phyloP scores from a whole-genome alignment of 2,329 filamentous ascomycete genomes.

The Fusarium oligoseptatum region DNA sequence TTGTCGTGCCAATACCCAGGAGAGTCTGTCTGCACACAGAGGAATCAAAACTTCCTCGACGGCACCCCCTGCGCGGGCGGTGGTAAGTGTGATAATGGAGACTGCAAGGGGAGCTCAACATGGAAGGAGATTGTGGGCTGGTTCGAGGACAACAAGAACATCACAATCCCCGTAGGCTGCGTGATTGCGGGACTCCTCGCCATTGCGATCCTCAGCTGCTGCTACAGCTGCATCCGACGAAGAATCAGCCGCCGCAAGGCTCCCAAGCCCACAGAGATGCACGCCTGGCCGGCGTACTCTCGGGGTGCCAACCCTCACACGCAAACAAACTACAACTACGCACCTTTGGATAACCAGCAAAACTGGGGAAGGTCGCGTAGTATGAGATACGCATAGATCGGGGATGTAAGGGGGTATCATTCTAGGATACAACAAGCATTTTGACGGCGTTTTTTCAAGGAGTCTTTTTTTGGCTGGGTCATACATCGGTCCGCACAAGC shows the following conservation, averaged over 20 bases:
- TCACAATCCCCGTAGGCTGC: conserved; percentile 84
- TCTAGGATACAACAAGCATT: conserved; percentile 31
- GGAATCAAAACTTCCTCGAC: conserved; percentile 94
- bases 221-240: conserved; percentile 61
- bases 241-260: conserved; percentile 40
- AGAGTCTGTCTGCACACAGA: conserved; percentile 76
- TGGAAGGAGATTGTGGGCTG: conserved; percentile 79
- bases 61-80: conserved; percentile 87
- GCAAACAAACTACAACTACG: conserved; percentile 40
- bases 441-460: conserved; percentile 39
- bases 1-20: conserved; percentile 83
- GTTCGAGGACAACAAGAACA: conserved; percentile 80
- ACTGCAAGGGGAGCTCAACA: conserved; percentile 78
- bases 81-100: conserved; percentile 83
- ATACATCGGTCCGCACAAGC: not conserved
- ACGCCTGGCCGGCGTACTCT: conserved; percentile 43
- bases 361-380: conserved; percentile 42
- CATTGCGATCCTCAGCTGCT: conserved; percentile 76
- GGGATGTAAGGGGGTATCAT: not conserved
- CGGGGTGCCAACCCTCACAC: conserved; percentile 34
- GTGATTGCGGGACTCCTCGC: conserved; percentile 81
- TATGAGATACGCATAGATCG: conserved; percentile 49
- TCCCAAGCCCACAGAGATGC: conserved; percentile 46
- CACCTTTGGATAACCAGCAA: conserved; percentile 34
- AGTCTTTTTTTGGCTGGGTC: conserved; percentile 5